phyloP scores from a whole-genome alignment of 1,284 basidiomycete genomes.

The Hortiboletus rubellus region DNA sequence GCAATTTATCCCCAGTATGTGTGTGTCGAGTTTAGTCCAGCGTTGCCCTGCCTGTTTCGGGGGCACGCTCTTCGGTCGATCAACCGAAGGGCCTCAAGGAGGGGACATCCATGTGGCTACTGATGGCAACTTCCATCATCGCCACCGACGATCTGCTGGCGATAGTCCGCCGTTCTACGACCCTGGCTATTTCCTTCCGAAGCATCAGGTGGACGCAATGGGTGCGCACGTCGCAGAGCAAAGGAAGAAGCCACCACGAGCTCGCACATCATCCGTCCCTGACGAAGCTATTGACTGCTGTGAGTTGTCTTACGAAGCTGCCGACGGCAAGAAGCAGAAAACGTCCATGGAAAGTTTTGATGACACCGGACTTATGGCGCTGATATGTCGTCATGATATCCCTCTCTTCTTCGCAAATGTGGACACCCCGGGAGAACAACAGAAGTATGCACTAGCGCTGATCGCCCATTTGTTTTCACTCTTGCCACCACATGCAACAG shows the following conservation, averaged over 20 bases:
- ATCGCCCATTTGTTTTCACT: background rate
- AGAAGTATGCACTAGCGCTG: background rate
- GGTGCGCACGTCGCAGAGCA: background rate
- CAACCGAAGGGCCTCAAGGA: background rate
- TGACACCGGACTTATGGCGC: background rate
- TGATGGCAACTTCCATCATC: constrained; percentile 4
- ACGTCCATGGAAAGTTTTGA: background rate
- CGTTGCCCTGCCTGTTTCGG: constrained; percentile 5
- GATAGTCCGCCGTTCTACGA: background rate
- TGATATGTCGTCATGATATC: constrained; percentile 3
- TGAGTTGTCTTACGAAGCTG: constrained; percentile 1
- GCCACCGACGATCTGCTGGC: background rate
- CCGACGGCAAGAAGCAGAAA: constrained; percentile 2
- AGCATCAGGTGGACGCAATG: constrained; percentile 1
- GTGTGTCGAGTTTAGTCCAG: background rate
- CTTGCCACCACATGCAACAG: background rate
- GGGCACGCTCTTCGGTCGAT: background rate
- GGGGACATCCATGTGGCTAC: constrained; percentile 1
- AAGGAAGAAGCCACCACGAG: background rate
- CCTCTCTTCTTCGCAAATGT: constrained; percentile 1
- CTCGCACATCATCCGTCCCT: background rate
- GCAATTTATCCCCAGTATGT: background rate
- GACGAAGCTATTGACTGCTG: constrained; percentile 1
- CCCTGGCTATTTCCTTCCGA: constrained; percentile 2
- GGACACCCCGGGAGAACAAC: constrained; percentile 2